Conservation (phyloP, 805 yeast genomes). For the Zygoascus tannicola region DNA sequence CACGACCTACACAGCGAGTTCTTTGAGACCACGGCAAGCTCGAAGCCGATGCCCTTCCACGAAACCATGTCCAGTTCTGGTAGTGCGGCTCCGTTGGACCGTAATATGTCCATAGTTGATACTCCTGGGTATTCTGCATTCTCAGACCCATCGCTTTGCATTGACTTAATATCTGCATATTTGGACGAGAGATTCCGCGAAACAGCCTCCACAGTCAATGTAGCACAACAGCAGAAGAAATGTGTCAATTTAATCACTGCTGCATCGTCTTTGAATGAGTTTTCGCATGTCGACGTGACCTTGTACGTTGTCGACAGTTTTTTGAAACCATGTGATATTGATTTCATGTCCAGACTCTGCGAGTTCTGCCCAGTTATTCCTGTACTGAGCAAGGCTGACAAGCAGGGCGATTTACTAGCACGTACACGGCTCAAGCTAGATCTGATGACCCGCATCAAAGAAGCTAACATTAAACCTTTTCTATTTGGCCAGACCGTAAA, state of each 20-base stretch:
- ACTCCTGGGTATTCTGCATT: constrained; percentile 16
- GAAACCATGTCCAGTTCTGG: constrained; percentile 3
- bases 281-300: constrained; percentile 20
- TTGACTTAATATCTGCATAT: constrained; percentile 16
- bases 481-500: constrained; percentile 14
- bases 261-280: constrained; percentile 16
- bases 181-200: constrained; percentile 18
- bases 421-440: constrained; percentile 9
- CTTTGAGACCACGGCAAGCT: constrained; percentile 19
- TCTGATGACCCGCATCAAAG: constrained; percentile 12
- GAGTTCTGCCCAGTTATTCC: constrained; percentile 19
- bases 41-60: constrained; percentile 19
- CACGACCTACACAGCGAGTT: too few species aligned
- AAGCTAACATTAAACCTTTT: constrained; percentile 16
- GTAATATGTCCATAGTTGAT: constrained; percentile 21
- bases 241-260: constrained; percentile 14
- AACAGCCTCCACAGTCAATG: constrained; percentile 17
- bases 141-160: constrained; percentile 9
- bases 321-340: constrained; percentile 15
- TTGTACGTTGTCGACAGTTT: constrained; percentile 14
- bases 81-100: constrained; percentile 12
- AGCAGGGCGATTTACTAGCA: constrained; percentile 3
- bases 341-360: constrained; percentile 13
- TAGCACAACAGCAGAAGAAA: constrained; percentile 16
- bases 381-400: constrained; percentile 17